Base-by-base conservation (phyloP, 2,329 filamentous ascomycete genomes). In the Claviceps sp. region DNA sequence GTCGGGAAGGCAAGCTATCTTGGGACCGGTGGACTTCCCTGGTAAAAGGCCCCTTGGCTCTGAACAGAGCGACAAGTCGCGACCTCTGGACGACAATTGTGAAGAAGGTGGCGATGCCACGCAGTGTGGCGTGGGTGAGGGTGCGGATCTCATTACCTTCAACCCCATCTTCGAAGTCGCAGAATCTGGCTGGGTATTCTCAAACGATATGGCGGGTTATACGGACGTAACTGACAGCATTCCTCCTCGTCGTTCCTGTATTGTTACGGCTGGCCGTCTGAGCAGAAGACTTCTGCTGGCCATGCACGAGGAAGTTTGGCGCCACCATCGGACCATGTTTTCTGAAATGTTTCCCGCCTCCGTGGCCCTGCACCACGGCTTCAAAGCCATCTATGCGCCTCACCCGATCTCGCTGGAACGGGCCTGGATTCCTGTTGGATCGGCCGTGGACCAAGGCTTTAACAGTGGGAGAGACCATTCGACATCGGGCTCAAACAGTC, bases 361-460 rank as follows among this genome's bases (percentile, higher is more conserved):
- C 1, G 76, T 81, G 62, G 84, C 85, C 0, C 71, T 90, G 5
- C 85, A 89, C 58, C 85, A 87, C 61, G 85, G 86, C 1, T 73
- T 88, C 60, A 90, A 90, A 67, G 86, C 84, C 22, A 82, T 87
- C 0, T 87, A 84, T 60, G 87, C 85, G 0, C 89, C 89, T 0
- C 89, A 95, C 57, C 86, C 89, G 0, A 80, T 93, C 46, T 93
- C 82, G 65, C 70, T 88, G 13, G 88, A 93, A 65, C 79, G 88
- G 20, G 74, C 77, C 44, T 95, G 89, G 89, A 71, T 73, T 5
- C 81, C 83, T 0, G 71, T 78, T 4, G 73, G 74, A 14, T 60
- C 58, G 37, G 84, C 85, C 54, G 75, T 87, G 3, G 85, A 89
- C 56, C 73, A 73, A n/a, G 79, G 86, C 8, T 91, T 94, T 73